A percentile compares a stretch with the other conserved stretches of the same genome.
These are phyloP conservation scores for Tilletia walkeri DNA, from an alignment of 1,284 basidiomycete species.

Conservation along the genomic window DNA sequence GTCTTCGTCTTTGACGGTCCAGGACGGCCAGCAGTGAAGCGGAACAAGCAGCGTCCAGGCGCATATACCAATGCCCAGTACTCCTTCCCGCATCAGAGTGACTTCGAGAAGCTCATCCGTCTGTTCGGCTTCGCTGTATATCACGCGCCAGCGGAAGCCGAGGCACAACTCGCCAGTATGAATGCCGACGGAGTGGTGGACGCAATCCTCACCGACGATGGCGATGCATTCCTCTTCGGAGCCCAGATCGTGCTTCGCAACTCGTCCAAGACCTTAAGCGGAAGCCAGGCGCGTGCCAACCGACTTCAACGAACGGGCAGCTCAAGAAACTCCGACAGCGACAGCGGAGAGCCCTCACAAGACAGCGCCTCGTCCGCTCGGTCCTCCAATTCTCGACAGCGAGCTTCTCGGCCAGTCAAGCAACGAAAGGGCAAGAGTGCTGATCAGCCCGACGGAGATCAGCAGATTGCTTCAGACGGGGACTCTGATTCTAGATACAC, in stretches of 20 bases:
- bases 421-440: not conserved
- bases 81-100: conserved; percentile 7
- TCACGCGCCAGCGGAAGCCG: conserved; percentile 89
- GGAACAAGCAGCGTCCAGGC: conserved; percentile 64
- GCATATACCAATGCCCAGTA: conserved; percentile 63
- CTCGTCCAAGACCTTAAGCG: conserved; percentile 52
- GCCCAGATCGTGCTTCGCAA: conserved; percentile 77
- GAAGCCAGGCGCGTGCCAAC: not conserved
- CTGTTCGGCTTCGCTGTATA: conserved; percentile 72
- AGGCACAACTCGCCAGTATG: conserved; percentile 88
- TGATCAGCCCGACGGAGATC: conserved; percentile 9
- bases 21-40: conserved; percentile 75
- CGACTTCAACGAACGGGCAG: not conserved
- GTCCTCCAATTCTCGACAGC: not conserved
- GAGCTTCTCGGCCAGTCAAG: not conserved
- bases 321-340: not conserved
- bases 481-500: conserved; percentile 16
- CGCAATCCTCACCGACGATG: conserved; percentile 86
- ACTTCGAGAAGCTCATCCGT: conserved; percentile 66
- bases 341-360: not conserved
- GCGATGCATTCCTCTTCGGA: conserved; percentile 87
- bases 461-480: conserved; percentile 16
- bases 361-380: not conserved
- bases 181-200: conserved; percentile 79
- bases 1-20: conserved; percentile 95